Percentiles rank a stretch among this genome's conserved stretches.
These are phyloP conservation scores for Pleurotus tuber-regium DNA, from an alignment of 768 basidiomycete genomes.

Conservation along the genomic window DNA sequence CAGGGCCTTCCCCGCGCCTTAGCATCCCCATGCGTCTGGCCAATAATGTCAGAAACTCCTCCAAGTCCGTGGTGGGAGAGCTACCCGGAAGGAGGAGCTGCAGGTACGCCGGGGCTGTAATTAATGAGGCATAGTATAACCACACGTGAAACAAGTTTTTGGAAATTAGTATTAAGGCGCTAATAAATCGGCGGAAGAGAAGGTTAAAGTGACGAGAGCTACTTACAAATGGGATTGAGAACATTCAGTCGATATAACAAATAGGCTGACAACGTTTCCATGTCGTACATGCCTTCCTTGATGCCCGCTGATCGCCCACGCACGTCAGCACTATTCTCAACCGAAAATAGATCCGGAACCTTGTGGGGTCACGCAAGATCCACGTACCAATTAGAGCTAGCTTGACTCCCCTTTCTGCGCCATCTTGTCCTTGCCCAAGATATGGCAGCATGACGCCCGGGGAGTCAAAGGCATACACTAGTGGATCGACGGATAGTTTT, in stretches of 20 bases:
- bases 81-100: conserved; percentile 53
- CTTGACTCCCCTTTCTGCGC: conserved; percentile 90
- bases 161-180: conserved; percentile 10
- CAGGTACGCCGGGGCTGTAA: conserved; percentile 68
- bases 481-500: conserved; percentile 76
- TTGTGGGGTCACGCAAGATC: conserved; percentile 14
- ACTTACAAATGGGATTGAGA: conserved; percentile 68
- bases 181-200: conserved; percentile 9
- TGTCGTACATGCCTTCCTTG: conserved; percentile 89
- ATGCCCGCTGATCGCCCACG: conserved; percentile 66
- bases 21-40: conserved; percentile 82
- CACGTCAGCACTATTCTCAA: neutral
- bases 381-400: conserved; percentile 87
- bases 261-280: conserved; percentile 83
- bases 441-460: conserved; percentile 98
- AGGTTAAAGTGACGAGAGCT: conserved; percentile 13
- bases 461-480: conserved; percentile 92
- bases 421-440: conserved; percentile 80
- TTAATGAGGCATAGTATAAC: neutral
- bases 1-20: conserved; percentile 68
- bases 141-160: conserved; percentile 11
- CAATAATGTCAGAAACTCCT: conserved; percentile 66
- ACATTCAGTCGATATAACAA: conserved; percentile 82
- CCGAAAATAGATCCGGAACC: conserved; percentile 17
- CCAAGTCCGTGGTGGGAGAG: conserved; percentile 56